Percentiles rank a stretch among this genome's conserved stretches.
Evolutionary conservation across 169 alveolate species (phyloP).

Genomic region (Eimeria praecox): DNA sequence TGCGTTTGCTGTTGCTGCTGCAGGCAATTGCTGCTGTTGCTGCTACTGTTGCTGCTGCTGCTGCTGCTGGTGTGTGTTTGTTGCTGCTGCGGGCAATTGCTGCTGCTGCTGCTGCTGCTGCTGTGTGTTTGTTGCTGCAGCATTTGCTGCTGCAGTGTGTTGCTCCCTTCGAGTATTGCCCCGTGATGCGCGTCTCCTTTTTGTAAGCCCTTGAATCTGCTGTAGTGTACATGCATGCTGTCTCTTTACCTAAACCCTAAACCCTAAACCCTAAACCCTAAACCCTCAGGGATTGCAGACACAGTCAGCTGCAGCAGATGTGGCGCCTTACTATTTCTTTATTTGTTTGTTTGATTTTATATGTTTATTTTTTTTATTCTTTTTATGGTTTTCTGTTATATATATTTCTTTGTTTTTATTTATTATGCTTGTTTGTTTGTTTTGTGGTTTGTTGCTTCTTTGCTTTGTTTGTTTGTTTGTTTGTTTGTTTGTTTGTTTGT

Average conservation of each 20-base stretch:
- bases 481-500: not conserved
- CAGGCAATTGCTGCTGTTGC: not conserved
- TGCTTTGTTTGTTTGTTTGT: not conserved
- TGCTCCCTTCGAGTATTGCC: conserved; percentile 75
- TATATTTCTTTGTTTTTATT: too few relatives aligned
- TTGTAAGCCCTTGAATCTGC: conserved; percentile 22
- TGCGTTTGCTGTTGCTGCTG: not conserved
- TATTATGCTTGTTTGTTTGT: too few relatives aligned
- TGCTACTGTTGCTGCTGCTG: conserved; percentile 5
- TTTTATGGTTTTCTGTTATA: too few relatives aligned
- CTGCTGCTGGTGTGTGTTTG: conserved; percentile 16
- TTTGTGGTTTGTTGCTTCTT: not conserved
- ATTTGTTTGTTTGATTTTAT: not conserved
- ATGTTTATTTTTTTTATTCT: too few relatives aligned
- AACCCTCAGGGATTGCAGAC: not conserved
- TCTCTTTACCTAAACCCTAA: not conserved
- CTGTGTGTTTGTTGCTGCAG: conserved; percentile 10
- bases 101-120: conserved; percentile 20
- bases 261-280: not conserved
- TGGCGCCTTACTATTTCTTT: not conserved
- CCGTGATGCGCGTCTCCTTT: conserved; percentile 54
- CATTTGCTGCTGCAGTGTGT: conserved; percentile 33
- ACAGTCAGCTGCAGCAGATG: not conserved
- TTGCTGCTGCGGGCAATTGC: not conserved
- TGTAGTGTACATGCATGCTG: not conserved